Evolutionary conservation across 208 protist species (phyloP), one percentile per base, ranked within the genome.

Genomic region (Novymonas esmeraldas): DNA sequence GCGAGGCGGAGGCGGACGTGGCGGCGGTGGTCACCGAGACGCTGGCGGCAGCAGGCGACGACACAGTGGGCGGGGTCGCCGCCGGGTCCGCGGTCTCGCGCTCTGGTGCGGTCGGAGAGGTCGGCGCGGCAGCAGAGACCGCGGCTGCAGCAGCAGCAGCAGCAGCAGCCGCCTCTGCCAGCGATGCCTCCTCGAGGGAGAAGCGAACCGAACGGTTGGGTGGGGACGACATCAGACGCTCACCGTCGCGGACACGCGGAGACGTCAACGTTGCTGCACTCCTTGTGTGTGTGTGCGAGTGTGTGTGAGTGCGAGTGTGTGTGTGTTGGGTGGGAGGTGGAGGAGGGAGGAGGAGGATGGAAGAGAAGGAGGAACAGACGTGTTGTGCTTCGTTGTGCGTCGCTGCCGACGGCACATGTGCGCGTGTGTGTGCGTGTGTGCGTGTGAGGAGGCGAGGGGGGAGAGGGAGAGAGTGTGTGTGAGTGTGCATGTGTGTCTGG

Each of bases 141-240:
- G n/a, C 44, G 16, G 29, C 36, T 20, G 28, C 41, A 7, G 52
- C 33, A 20, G 29, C 5, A 14, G 38, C 13, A 18, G 26, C 31
- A 4, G 11, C 38, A 28, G 24, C 34, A 5, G 31, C 24, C 24
- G 18, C 14, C 16, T 62, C 13, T 5, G 61, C 29, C 10, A 46
- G 34, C 26, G 54, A 20, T 29, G 22, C 49, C 41, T 74, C 62
- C 22, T 51, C 69, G 29, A 81, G 66, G 49, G 69, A 81, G 46
- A 81, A 81, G 52, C 63, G 76, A 14, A 81, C 76, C 2, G 54
- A 67, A 11, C 62, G 62, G 20, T 60, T 63, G 9, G 0, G 14
- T 34, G 56, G 6, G 6, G 44, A 38, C 63, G 58, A 38, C 39
- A 44, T 61, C 36, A 11, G 36, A 41, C 7, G 36, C 7, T 14